Conservation (phyloP, 192 early-diverging fungal genomes). For the Linnemannia zychae region DNA sequence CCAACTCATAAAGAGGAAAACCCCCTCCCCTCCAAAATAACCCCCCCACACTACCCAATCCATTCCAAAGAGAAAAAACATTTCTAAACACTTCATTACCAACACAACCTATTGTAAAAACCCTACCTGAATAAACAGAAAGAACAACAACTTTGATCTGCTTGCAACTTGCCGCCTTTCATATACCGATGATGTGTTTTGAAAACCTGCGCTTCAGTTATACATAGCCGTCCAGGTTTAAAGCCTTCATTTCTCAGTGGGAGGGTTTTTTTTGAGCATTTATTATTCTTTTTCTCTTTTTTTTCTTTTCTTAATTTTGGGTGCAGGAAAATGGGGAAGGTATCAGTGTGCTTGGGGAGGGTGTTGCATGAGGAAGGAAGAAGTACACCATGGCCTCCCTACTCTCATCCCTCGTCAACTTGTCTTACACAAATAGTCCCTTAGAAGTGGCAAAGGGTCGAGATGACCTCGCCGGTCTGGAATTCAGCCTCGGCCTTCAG, state of each 20-base stretch:
- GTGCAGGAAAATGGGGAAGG: not conserved
- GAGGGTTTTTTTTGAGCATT: not conserved
- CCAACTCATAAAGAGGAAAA: conserved; percentile 36
- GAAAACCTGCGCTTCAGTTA: no score
- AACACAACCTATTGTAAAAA: no score
- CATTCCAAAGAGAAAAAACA: no score
- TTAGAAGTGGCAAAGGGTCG: conserved; percentile 44
- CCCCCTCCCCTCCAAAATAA: no score
- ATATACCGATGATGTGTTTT: no score
- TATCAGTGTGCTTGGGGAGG: not conserved
- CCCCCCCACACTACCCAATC: no score
- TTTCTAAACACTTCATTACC: no score
- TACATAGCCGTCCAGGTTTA: not conserved
- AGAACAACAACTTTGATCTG: no score
- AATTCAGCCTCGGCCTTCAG: conserved; percentile 44
- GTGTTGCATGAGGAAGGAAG: not conserved
- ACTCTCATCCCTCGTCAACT: not conserved
- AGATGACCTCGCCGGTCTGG: conserved; percentile 38
- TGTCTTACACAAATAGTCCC: not conserved
- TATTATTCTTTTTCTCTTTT: conserved; percentile 5
- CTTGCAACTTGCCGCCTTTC: no score
- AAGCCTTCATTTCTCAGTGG: not conserved
- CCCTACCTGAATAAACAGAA: no score
- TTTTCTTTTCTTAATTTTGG: no score
- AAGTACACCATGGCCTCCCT: not conserved